Conservation (phyloP, 306 rosid species). For the Cotoneaster glaucophyllus region DNA sequence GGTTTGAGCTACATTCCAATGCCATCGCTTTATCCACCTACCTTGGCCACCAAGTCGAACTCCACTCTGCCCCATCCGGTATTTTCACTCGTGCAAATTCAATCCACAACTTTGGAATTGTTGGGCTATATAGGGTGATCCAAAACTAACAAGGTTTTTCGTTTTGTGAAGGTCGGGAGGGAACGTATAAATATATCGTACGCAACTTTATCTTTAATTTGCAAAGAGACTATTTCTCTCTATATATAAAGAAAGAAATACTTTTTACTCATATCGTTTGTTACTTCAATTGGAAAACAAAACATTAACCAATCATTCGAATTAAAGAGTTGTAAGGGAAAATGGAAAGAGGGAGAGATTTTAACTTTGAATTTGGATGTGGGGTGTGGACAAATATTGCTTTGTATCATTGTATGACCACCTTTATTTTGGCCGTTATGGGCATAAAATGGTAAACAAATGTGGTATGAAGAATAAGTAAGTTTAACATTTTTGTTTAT, state of each 20-base stretch:
- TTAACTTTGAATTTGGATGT: background rate
- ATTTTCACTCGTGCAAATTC: background rate
- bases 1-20: background rate
- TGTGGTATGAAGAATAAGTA: no score
- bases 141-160: background rate
- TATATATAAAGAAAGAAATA: no score
- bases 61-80: background rate
- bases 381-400: background rate
- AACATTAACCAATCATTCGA: no score
- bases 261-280: no score
- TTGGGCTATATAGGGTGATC: background rate
- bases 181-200: background rate
- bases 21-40: background rate
- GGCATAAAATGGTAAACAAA: no score
- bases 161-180: rapidly evolving
- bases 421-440: no score
- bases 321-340: no score
- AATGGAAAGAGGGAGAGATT: background rate
- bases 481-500: no score
- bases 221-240: rapidly evolving
- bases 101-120: background rate
- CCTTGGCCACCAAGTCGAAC: background rate
- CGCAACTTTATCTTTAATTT: no score
- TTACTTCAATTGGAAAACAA: no score
- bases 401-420: background rate